Conservation (phyloP, 2,329 filamentous ascomycete species). For the Cladosporium sp. region DNA sequence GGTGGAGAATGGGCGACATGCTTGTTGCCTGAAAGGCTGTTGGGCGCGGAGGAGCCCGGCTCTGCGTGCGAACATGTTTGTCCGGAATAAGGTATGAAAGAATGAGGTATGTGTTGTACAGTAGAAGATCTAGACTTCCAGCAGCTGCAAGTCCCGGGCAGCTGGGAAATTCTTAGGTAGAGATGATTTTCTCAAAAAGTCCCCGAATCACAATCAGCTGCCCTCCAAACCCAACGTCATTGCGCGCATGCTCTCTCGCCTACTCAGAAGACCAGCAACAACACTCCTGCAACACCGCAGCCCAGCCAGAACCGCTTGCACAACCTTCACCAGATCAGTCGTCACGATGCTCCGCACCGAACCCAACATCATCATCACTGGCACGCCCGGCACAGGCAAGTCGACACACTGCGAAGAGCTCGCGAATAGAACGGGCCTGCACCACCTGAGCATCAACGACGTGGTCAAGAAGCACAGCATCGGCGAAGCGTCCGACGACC, state of each 20-base stretch:
- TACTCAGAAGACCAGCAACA: not conserved
- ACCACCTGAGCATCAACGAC: constrained; percentile 83
- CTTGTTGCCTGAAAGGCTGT: constrained; percentile 18
- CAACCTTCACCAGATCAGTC: constrained; percentile 12
- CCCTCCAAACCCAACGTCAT: not conserved
- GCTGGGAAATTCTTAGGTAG: too few species aligned
- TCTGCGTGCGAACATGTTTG: constrained; percentile 9
- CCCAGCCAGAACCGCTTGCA: not conserved
- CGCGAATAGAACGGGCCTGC: constrained; percentile 68
- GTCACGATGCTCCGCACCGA: constrained; percentile 36
- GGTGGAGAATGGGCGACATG: constrained; percentile 22
- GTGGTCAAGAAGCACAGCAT: constrained; percentile 84
- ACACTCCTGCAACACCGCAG: not conserved
- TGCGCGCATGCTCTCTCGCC: not conserved
- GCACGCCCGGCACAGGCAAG: constrained; percentile 93
- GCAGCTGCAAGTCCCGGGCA: too few species aligned
- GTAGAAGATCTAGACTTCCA: too few species aligned
- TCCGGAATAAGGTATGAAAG: too few species aligned
- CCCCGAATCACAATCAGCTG: not conserved
- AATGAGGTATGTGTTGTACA: too few species aligned
- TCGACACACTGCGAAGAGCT: constrained; percentile 84
- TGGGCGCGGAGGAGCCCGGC: constrained; percentile 13
- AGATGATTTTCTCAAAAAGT: not conserved
- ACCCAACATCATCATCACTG: constrained; percentile 92
- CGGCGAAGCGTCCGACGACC: constrained; percentile 72